Base-by-base conservation (phyloP, 179 eudicot genomes). In the Camellia oleifera region DNA sequence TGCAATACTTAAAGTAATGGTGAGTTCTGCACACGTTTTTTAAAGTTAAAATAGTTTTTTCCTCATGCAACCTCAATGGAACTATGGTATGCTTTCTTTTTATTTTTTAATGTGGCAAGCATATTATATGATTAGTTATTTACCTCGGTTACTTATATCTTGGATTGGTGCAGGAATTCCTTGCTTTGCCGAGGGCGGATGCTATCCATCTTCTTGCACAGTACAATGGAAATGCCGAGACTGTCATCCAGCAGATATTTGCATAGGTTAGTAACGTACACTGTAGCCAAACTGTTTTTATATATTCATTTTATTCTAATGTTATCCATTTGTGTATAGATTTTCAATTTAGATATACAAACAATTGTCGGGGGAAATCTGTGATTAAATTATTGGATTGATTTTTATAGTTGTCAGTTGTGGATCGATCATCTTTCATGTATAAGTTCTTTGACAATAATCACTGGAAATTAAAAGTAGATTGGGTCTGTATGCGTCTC, bases 1-100 rank as follows among this genome's bases (percentile, higher is more conserved):
- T 80, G 94, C 98, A 56, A 90, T 93, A 56, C 87, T 94, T 14
- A 94, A 94, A 92, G 99, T 95, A 72, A 95, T 94, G 99, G 99
- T 93, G 85, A 89, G 95, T 84, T 13, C 45, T n/a, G 60, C 44
- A 18, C 46, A 45, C 45, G 66, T 44, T 42, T 54, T 50, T 17
- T 9, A 5, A 11, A 58, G n/a, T 64, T 32, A 4, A 7, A 18
- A 72, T 23, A 48, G 12, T 26, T 2, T 32, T 15, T 4, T 46
- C 46, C 2, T 48, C 5, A n/a, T 79, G 4, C 53, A 3, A 1
- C 20, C 12, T 48, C 9, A 64, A 64, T 40, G 63, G 63, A 60
- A 17, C 42, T 18, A 23, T 64, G 11, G 11, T 11, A 8, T 64
- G 40, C 3, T 20, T 18, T 18, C 7, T 64, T 6, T 60, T 60